Base-by-base conservation (phyloP, 345 rosid genomes). In the Dipteronia dyeriana region DNA sequence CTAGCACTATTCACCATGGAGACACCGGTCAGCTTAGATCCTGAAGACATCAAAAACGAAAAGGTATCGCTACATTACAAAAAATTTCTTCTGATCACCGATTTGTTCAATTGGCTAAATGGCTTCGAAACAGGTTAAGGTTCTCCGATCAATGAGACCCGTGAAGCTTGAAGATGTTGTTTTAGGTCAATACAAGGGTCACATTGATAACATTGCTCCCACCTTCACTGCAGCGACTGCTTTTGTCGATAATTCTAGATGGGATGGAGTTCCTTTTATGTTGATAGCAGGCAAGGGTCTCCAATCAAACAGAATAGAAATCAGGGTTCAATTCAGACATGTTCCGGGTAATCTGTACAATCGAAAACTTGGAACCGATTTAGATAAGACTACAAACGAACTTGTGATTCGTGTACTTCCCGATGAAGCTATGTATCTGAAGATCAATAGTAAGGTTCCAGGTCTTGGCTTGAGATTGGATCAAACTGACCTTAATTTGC, bases 221-320 rank as follows among this genome's bases (percentile, higher is more conserved):
- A 86, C 91, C 47, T 86, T 86, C 79, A 86, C 88, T 47, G 91
- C 91, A 0, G 91, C 89, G 29, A 84, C 87, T 49, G 73, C 86
- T 59, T 88, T 82, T 77, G 81, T 88, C 13, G 80, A 88, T 14
- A 86, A 88, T 41, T 73, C 87, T 23, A 66, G 89, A 47, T 88
- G 91, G 91, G 91, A 88, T 75, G 89, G 91, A n/a, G 91, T 88
- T 66, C 89, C 89, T 39, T 86, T 88, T 76, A 65, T 85, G 63
- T 79, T 86, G 87, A 80, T 81, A 43, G 89, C 89, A 0, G 89
- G 89, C 49, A 86, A 88, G 81, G 89, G 87, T 76, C 87, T 86
- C 57, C 86, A 84, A 34, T 85, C 86, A 7, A 86, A 76, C 90
- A 88, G 91, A 41, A 87, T 85, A 20, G 91, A 88, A 84, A 80